Evolutionary conservation across 176 grass and related monocot species (phyloP), one percentile per base, ranked within the genome.

Genomic region (Rhynchospora breviuscula): DNA sequence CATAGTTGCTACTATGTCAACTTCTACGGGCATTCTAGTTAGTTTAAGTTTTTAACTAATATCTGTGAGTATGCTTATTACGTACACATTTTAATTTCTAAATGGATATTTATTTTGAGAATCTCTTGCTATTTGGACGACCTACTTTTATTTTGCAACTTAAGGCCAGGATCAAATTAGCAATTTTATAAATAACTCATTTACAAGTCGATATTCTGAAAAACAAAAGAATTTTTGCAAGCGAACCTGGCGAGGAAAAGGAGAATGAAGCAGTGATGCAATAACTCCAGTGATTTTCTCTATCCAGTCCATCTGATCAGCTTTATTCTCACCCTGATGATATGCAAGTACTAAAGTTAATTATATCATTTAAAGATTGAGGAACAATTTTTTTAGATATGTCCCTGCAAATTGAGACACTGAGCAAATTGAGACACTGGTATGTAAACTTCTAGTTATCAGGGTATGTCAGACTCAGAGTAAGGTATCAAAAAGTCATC

Each of bases 231-330:
- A 10, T 45, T 4, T 45, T 45, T 69, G 43, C 31, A 23, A 69
- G 21, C n/a, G 35, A 82, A 98, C 95, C 89, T 94, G 95, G 4
- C 26, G 89, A 21, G 87, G 74, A 17, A 91, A 91, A 48, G 92
- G 78, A 78, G 86, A 89, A 90, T 98, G 92, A 83, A 98, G 86
- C 63, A 98, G 84, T 47, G 95, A 98, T 85, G 95, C 91, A 67
- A 98, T 98, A 89, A 98, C 95, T 87, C 90, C 95, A 45, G 89
- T 98, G 85, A 95, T 95, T 93, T 98, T 98, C 85, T 91, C 89
- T 72, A 87, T 90, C 95, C 92, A 98, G 26, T 98, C 92, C 86
- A 90, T 95, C 87, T 92, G 93, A 62, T 98, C 95, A 74, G 82
- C 86, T 58, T 45, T 85, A 87, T 92, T 93, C 85, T 98, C 95